Evolutionary conservation across 441 rosid species (phyloP).

Genomic region (Brassica hybrid): DNA sequence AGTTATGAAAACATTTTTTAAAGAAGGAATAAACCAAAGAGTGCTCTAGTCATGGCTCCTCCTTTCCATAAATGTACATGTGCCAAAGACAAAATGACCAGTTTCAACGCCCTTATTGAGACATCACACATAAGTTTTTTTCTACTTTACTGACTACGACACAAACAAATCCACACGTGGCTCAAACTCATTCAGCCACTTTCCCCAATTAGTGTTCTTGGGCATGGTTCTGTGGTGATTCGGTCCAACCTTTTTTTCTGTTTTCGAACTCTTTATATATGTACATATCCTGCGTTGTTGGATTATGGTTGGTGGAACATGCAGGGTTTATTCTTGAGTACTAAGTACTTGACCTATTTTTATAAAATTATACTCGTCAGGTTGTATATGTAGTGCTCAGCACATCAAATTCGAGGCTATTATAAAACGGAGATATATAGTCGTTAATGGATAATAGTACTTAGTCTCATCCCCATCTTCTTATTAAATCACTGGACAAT

Average conservation of each 20-base stretch:
- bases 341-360: constrained; percentile 8
- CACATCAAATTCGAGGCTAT: background rate
- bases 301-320: constrained; percentile 11
- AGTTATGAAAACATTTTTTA: background rate
- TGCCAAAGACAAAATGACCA: constrained; percentile 35
- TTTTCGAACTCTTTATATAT: constrained; percentile 4
- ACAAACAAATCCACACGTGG: constrained; percentile 21
- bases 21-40: background rate
- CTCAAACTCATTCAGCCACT: background rate
- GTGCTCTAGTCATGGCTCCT: constrained; percentile 23
- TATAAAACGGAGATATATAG: background rate
- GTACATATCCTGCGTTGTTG: background rate
- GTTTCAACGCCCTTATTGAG: constrained; percentile 23
- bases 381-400: background rate
- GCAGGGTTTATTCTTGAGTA: background rate
- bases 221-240: constrained; percentile 28
- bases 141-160: constrained; percentile 27
- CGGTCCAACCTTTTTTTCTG: background rate
- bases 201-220: constrained; percentile 30
- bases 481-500: constrained; percentile 1
- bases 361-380: background rate
- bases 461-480: constrained; percentile 9
- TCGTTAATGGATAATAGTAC: constrained; percentile 12
- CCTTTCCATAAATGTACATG: constrained; percentile 17
- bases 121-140: constrained; percentile 11